Conservation (phyloP, 2,329 filamentous ascomycete species). For the Pseudocercospora fijiensis region DNA sequence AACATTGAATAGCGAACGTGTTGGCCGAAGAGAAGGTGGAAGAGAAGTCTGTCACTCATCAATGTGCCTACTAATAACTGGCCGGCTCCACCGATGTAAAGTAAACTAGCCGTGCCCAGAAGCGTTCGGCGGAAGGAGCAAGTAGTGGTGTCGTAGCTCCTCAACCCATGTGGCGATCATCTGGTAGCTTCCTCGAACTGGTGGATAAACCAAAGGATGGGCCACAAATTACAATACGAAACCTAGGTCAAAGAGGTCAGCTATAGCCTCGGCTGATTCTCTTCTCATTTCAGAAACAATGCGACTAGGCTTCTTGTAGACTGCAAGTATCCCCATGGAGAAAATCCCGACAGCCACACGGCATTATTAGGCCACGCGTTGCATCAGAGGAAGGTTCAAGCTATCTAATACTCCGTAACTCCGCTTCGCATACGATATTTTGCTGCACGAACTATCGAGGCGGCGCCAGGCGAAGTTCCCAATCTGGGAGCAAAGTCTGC, state of each 20-base stretch:
- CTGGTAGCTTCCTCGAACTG: background rate
- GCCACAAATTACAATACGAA: background rate
- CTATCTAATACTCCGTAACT: background rate
- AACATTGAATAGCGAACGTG: background rate
- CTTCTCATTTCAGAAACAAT: background rate
- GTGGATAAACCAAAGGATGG: background rate
- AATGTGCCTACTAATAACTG: background rate
- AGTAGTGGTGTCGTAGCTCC: conserved; percentile 9
- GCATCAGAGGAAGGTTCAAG: background rate
- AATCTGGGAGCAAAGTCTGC: background rate
- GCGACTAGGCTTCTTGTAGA: background rate
- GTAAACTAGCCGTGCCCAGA: background rate
- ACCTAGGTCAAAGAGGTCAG: background rate
- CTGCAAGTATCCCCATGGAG: background rate
- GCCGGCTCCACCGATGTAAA: background rate
- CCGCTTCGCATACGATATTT: background rate
- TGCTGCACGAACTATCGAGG: conserved; percentile 4
- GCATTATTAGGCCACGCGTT: conserved; percentile 1
- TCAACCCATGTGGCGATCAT: conserved; percentile 1
- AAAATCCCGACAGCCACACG: background rate
- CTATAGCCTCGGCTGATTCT: background rate
- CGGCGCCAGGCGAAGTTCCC: background rate
- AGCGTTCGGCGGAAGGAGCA: conserved; percentile 2
- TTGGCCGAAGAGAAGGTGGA: background rate
- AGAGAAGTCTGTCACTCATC: background rate